Conservation (phyloP, 2,329 filamentous ascomycete species). For the Trichoderma simmonsii region DNA sequence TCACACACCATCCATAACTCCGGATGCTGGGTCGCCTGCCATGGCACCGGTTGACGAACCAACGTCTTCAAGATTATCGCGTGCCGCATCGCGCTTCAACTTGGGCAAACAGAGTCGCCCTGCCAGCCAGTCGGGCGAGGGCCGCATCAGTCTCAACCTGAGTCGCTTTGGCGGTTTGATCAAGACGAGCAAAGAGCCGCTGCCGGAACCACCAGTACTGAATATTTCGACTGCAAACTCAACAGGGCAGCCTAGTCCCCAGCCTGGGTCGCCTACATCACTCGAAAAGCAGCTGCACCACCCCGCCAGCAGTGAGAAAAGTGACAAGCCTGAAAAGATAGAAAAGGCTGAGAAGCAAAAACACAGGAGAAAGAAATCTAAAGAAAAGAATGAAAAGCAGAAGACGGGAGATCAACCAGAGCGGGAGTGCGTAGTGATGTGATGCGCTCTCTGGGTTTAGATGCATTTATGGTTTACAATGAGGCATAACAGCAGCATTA, state of each 20-base stretch:
- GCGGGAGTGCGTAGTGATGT: conserved; percentile 50
- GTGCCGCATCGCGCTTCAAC: conserved; percentile 56
- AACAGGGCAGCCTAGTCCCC: conserved; percentile 26
- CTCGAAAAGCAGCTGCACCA: conserved; percentile 19
- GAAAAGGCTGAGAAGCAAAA: conserved; percentile 30
- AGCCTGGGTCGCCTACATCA: conserved; percentile 25
- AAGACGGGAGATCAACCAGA: conserved; percentile 41
- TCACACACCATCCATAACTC: conserved; percentile 38
- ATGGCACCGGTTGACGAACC: conserved; percentile 51
- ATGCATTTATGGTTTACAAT: not conserved
- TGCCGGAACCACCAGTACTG: conserved; percentile 27
- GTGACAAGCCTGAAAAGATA: conserved; percentile 24
- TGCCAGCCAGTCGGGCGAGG: conserved; percentile 56
- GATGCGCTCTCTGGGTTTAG: conserved; percentile 2
- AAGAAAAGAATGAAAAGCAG: conserved; percentile 37
- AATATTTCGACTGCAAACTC: conserved; percentile 29
- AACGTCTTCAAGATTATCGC: conserved; percentile 53
- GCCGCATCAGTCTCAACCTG: conserved; percentile 56
- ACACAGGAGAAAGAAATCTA: conserved; percentile 38
- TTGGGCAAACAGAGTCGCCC: conserved; percentile 51
- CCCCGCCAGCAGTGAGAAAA: conserved; percentile 8
- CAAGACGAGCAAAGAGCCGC: conserved; percentile 48
- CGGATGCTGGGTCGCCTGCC: conserved; percentile 36
- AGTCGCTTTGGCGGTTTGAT: conserved; percentile 50
- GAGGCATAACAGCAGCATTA: not conserved